phyloP scores from a whole-genome alignment of 1,139 yeast species.

The Sugiyamaella japonica region DNA sequence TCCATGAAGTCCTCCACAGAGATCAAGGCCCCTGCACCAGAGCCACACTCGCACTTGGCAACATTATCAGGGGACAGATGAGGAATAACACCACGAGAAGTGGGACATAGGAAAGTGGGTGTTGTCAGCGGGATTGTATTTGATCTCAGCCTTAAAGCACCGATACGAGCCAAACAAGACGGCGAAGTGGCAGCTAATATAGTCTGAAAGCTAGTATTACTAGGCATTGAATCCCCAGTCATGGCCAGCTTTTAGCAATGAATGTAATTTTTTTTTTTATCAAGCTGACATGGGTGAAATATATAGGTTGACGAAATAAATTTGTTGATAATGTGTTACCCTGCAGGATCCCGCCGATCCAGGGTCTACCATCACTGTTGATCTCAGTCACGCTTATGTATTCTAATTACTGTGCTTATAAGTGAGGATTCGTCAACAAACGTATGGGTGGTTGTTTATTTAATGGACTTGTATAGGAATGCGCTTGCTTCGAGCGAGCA shows the following conservation, averaged over 20 bases:
- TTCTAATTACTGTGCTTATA: not conserved
- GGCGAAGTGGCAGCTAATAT: constrained; percentile 15
- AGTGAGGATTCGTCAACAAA: too few relatives aligned
- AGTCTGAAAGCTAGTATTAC: constrained; percentile 12
- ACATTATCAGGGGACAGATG: constrained; percentile 46
- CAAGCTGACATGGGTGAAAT: too few relatives aligned
- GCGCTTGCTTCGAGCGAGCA: constrained; percentile 16
- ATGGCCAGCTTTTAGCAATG: too few relatives aligned
- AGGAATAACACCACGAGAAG: constrained; percentile 44
- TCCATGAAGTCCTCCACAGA: constrained; percentile 40
- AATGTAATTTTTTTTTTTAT: too few relatives aligned
- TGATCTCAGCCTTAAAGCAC: constrained; percentile 16
- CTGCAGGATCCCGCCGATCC: constrained; percentile 3
- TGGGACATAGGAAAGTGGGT: constrained; percentile 39
- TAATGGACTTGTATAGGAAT: constrained; percentile 6
- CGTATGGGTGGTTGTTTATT: too few relatives aligned
- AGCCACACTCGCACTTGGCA: constrained; percentile 19
- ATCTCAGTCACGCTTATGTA: too few relatives aligned
- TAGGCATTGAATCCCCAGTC: constrained; percentile 17
- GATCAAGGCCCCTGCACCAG: constrained; percentile 29
- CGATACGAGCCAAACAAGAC: constrained; percentile 17
- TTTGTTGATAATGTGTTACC: not conserved
- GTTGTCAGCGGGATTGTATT: constrained; percentile 28
- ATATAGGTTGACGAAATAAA: not conserved
- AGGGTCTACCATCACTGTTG: too few relatives aligned